These are phyloP conservation scores for Pharus latifolius DNA, from an alignment of 176 grass and related monocot species.

Conservation along the genomic window DNA sequence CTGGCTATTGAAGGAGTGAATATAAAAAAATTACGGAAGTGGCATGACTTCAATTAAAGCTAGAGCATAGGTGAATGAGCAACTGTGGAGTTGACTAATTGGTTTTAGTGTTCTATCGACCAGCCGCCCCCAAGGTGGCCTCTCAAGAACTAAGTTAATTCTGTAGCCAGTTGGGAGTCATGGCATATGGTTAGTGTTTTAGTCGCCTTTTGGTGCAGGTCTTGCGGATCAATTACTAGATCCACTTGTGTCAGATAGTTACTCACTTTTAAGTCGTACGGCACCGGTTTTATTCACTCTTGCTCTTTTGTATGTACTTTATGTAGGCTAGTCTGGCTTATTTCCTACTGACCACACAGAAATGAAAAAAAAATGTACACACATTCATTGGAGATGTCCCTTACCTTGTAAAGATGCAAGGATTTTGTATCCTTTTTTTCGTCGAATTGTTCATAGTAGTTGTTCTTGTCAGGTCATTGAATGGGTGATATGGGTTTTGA, in stretches of 20 bases:
- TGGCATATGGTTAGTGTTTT: background rate
- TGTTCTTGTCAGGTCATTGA: too few relatives aligned
- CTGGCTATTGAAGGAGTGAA: background rate
- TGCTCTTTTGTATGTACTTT: background rate
- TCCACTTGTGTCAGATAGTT: background rate
- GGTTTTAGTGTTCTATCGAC: constrained; percentile 1
- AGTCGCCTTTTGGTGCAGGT: background rate
- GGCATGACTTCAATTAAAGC: background rate
- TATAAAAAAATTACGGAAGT: background rate
- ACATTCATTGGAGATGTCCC: too few relatives aligned
- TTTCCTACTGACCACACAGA: too few relatives aligned
- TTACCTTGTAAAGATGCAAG: too few relatives aligned
- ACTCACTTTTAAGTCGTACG: background rate
- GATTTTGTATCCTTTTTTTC: too few relatives aligned
- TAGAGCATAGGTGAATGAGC: background rate
- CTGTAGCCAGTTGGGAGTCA: background rate
- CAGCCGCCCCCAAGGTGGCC: background rate
- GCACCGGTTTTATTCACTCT: background rate
- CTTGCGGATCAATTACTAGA: background rate
- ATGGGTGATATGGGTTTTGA: too few relatives aligned
- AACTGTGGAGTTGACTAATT: constrained; percentile 17
- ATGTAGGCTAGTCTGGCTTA: too few relatives aligned
- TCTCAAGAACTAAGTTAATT: background rate
- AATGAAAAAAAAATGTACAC: too few relatives aligned
- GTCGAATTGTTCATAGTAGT: too few relatives aligned